Evolutionary conservation across 108 stramenopile genomes (phyloP).

Genomic region (Fragilaria radians): DNA sequence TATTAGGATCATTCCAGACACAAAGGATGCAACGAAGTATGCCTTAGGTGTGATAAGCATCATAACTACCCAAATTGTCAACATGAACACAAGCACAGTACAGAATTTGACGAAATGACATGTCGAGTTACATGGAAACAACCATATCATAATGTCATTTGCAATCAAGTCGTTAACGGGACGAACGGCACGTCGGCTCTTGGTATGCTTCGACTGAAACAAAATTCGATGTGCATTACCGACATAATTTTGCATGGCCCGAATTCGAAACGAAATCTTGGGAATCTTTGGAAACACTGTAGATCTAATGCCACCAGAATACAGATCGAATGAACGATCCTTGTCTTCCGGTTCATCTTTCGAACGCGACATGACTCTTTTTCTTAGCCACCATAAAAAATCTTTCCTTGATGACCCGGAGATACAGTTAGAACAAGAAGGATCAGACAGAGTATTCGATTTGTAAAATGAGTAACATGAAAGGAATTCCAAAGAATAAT

Average conservation of each 20-base stretch:
- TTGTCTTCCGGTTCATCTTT: too few species aligned
- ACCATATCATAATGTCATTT: conserved; percentile 21
- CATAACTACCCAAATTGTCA: neutral
- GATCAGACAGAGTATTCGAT: too few species aligned
- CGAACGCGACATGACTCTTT: too few species aligned
- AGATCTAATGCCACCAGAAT: neutral
- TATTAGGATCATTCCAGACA: neutral
- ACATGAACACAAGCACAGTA: conserved; percentile 6
- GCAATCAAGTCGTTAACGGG: conserved; percentile 25
- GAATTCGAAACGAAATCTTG: neutral
- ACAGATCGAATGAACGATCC: neutral
- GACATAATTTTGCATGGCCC: neutral
- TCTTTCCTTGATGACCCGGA: too few species aligned
- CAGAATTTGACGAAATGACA: conserved; percentile 23
- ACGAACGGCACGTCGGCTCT: neutral
- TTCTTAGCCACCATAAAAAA: too few species aligned
- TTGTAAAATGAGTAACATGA: too few species aligned
- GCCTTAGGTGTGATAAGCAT: neutral
- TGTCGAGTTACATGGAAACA: conserved; percentile 25
- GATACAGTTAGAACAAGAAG: too few species aligned
- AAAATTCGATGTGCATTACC: neutral
- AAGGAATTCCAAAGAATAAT: too few species aligned
- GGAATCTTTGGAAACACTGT: neutral
- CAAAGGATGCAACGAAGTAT: neutral
- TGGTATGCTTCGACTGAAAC: neutral